These are phyloP conservation scores for Malus hybrid DNA, from an alignment of 331 rosid species.

Conservation along the genomic window DNA sequence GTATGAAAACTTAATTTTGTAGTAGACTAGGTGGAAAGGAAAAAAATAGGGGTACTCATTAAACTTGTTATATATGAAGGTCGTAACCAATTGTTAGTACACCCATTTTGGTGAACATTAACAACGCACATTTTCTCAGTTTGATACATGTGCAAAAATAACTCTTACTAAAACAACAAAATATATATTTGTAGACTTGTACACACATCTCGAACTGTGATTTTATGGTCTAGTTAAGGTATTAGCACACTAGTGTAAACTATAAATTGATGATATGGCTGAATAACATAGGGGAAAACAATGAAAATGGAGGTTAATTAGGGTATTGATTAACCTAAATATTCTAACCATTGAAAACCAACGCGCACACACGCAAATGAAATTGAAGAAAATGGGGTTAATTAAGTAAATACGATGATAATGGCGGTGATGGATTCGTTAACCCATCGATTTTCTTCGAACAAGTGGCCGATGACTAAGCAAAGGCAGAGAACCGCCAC, in stretches of 20 bases:
- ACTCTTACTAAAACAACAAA: too few relatives aligned
- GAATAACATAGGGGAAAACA: not conserved
- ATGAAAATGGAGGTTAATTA: not conserved
- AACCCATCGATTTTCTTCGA: conserved; percentile 71
- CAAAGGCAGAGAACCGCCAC: conserved; percentile 66
- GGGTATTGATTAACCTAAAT: not conserved
- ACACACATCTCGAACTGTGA: too few relatives aligned
- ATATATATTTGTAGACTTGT: too few relatives aligned
- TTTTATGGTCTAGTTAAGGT: too few relatives aligned
- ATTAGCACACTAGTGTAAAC: not conserved
- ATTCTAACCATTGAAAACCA: too few relatives aligned
- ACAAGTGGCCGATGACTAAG: conserved; percentile 65
- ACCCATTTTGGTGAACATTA: not conserved
- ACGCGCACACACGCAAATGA: too few relatives aligned
- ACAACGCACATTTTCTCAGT: not conserved
- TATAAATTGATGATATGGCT: not conserved
- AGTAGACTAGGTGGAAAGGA: not conserved
- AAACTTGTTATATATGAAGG: not conserved
- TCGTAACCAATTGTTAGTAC: not conserved
- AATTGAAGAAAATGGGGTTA: not conserved
- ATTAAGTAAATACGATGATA: conserved; percentile 34
- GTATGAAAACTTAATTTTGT: not conserved
- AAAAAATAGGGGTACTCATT: not conserved
- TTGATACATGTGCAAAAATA: too few relatives aligned
- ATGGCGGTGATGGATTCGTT: conserved; percentile 91